A percentile compares a stretch with the other conserved stretches of the same genome.
phyloP scores from a whole-genome alignment of 352 stramenopile species.

The Pythium diclinum region DNA sequence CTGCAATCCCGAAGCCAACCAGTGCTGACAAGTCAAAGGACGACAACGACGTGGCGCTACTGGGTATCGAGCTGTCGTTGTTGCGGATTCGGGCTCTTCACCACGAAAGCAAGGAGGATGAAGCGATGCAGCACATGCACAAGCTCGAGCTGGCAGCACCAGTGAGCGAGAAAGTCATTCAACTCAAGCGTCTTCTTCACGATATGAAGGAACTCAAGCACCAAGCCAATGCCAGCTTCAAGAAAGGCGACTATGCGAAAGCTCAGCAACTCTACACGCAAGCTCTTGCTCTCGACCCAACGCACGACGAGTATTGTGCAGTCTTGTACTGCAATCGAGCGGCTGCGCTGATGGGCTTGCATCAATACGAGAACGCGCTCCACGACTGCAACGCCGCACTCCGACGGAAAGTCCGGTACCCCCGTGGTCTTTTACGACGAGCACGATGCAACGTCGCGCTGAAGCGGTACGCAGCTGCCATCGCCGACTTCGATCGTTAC shows the following conservation, averaged over 20 bases:
- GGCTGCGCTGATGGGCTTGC: constrained; percentile 72
- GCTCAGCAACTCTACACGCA: constrained; percentile 64
- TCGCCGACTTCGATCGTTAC: constrained; percentile 78
- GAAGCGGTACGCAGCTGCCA: constrained; percentile 51
- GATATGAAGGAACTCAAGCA: constrained; percentile 71
- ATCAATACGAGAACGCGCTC: constrained; percentile 59
- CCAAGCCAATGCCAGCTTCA: constrained; percentile 67
- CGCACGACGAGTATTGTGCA: constrained; percentile 72
- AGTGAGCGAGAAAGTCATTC: constrained; percentile 68
- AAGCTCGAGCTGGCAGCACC: constrained; percentile 62
- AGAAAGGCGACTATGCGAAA: constrained; percentile 45
- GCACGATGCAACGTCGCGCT: constrained; percentile 66
- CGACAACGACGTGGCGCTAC: constrained; percentile 40
- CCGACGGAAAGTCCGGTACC: constrained; percentile 55
- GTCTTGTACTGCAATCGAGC: constrained; percentile 83
- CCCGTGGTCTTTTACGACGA: constrained; percentile 56
- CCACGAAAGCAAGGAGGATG: constrained; percentile 66
- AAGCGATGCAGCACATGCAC: constrained; percentile 49
- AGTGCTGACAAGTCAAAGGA: constrained; percentile 8
- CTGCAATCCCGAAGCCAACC: background rate
- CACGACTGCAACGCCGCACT: constrained; percentile 76
- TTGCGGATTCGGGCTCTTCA: constrained; percentile 48
- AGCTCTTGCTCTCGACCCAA: constrained; percentile 55
- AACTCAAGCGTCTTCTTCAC: constrained; percentile 58
- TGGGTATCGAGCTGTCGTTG: constrained; percentile 63